phyloP scores from a whole-genome alignment of 2,329 filamentous ascomycete species.

The Colletotrichum euphorbiae region DNA sequence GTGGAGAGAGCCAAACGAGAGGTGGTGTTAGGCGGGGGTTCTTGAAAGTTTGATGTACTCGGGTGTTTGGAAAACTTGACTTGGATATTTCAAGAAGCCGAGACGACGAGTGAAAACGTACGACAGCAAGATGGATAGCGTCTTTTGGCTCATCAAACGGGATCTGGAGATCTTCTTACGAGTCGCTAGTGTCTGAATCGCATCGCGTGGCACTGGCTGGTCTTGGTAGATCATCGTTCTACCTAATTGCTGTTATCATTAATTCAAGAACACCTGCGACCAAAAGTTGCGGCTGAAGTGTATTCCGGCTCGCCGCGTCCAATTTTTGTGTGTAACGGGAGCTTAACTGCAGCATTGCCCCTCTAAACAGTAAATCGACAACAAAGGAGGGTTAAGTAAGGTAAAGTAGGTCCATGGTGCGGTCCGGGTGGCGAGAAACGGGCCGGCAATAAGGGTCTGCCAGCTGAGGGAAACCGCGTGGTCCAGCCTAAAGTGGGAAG shows the following conservation, averaged over 20 bases:
- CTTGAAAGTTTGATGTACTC: no score
- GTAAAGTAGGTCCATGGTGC: background rate
- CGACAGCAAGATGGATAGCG: no score
- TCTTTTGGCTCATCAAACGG: no score
- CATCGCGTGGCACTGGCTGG: constrained; percentile 22
- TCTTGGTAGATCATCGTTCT: background rate
- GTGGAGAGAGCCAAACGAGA: constrained; percentile 81
- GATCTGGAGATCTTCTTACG: background rate
- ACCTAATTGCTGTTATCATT: background rate
- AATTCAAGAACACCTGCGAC: background rate
- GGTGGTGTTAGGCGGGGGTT: constrained; percentile 70
- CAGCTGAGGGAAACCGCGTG: constrained; percentile 18
- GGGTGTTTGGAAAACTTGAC: no score
- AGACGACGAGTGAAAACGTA: no score
- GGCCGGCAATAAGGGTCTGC: constrained; percentile 35
- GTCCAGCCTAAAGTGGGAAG: constrained; percentile 19
- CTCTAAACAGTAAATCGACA: background rate
- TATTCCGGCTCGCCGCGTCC: no score
- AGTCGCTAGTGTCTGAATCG: constrained; percentile 10
- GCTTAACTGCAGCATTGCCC: background rate
- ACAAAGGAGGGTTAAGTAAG: background rate
- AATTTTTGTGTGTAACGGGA: background rate
- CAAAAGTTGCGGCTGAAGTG: background rate
- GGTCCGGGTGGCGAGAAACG: constrained; percentile 16
- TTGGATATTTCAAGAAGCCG: no score